phyloP scores from a whole-genome alignment of 1,139 yeast genomes.

The Candida tropicalis region DNA sequence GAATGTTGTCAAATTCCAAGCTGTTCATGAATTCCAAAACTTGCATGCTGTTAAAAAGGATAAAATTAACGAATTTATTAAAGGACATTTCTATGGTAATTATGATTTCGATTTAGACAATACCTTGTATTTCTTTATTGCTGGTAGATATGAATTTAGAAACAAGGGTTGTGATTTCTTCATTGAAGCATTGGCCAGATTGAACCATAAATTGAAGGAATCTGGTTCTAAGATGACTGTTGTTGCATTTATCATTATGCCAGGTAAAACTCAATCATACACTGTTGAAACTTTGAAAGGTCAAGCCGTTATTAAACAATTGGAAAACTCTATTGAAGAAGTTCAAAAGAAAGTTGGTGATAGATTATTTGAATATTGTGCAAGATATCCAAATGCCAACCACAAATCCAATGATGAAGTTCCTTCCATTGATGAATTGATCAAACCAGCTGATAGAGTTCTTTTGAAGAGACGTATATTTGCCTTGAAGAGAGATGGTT shows the following conservation, averaged over 20 bases:
- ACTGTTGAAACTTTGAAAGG: constrained; percentile 96
- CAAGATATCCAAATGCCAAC: constrained; percentile 66
- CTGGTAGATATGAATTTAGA: constrained; percentile 96
- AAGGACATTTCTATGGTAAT: constrained; percentile 97
- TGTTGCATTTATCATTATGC: constrained; percentile 98
- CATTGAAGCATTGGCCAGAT: constrained; percentile 89
- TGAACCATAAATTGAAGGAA: constrained; percentile 83
- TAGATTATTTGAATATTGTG: constrained; percentile 88
- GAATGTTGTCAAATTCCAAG: constrained; percentile 93
- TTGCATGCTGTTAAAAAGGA: constrained; percentile 90
- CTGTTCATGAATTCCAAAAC: constrained; percentile 97
- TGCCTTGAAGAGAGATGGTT: constrained; percentile 83
- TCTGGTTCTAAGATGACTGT: constrained; percentile 86
- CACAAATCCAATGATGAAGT: constrained; percentile 49
- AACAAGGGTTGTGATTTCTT: constrained; percentile 97
- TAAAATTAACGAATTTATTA: constrained; percentile 88
- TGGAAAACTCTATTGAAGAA: constrained; percentile 86
- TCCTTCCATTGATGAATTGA: constrained; percentile 72
- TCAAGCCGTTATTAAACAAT: constrained; percentile 91
- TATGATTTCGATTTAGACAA: constrained; percentile 93
- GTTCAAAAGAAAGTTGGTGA: constrained; percentile 88
- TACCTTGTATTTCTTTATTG: constrained; percentile 91
- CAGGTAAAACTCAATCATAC: constrained; percentile 90
- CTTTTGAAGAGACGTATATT: constrained; percentile 88
- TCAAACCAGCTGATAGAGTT: constrained; percentile 88